phyloP scores from a whole-genome alignment of 306 rosid genomes.

The Cucumis cinereus region DNA sequence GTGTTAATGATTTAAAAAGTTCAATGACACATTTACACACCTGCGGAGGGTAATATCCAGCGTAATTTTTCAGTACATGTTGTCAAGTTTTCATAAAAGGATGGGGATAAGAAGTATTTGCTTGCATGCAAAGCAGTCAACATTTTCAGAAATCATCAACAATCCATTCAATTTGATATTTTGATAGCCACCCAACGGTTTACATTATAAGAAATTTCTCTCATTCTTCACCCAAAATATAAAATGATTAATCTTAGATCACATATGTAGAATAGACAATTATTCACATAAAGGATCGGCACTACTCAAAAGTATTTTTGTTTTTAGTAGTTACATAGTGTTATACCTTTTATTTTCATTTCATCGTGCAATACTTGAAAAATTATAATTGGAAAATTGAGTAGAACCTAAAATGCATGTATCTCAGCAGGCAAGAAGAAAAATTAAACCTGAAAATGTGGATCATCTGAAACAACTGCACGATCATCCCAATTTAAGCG shows the following conservation, averaged over 20 bases:
- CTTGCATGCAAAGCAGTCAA: neutral
- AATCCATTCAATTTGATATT: neutral
- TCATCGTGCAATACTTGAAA: neutral
- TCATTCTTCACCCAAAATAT: neutral
- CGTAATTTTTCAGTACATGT: neutral
- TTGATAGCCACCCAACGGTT: neutral
- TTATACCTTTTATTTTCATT: neutral
- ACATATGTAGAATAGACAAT: neutral
- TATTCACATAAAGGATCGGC: neutral
- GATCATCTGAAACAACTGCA: conserved; percentile 94
- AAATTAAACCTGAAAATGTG: conserved; percentile 83
- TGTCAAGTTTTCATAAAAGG: neutral
- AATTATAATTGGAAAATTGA: neutral
- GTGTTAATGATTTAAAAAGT: neutral
- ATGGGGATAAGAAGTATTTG: neutral
- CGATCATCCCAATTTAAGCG: conserved; percentile 92
- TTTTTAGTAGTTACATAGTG: neutral
- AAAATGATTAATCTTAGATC: neutral
- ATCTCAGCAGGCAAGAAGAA: neutral
- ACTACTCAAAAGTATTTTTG: neutral
- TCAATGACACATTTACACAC: neutral
- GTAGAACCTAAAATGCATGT: neutral
- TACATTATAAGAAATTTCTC: neutral
- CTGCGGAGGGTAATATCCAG: neutral
- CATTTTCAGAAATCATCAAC: neutral